Evolutionary conservation across 2,329 filamentous ascomycete species (phyloP), one percentile per base, ranked within the genome.

Genomic region (Myriosclerotinia curreyana): DNA sequence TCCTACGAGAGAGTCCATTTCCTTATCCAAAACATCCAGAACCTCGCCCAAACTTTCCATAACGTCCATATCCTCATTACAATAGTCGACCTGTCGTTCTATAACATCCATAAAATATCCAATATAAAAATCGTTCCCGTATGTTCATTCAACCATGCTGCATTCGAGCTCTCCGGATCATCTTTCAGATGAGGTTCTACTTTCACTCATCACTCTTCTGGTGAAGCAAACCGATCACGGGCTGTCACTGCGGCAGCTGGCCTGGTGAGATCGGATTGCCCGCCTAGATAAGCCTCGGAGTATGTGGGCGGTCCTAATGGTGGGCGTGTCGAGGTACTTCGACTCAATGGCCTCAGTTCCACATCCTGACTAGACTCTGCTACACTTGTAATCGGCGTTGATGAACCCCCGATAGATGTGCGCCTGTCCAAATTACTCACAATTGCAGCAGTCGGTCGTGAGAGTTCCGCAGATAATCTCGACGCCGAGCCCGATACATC

Each of bases 291-390:
- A n/a, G 62, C 50, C 50, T 73, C 69, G 62, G 69, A 50, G 62
- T 74, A 74, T 31, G 63, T 64, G 5, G 72, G 72, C 9, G 71
- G 71, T 56, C 52, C 50, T 11, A 63, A 20, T 2, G 60, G 60
- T 40, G 52, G 60, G 36, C 60, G 31, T n/a, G 31, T 22, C 20
- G 52, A 48, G 28, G 22, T 28, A 17, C 34, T 50, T 46, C 44
- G 36, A 64, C 38, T 60, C 53, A 71, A 48, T 14, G 53, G 44
- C 48, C 60, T 53, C 42, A 70, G 42, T 49, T 69, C 71, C 31
- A 68, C 64, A 22, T 50, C 60, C 53, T 64, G 51, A 63, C 20
- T 31, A n/a, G 28, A 38, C 38, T 36, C 17, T 22, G 20, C 38
- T 49, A n/a, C 15, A 28, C 62, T 38, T 44, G 66, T 42, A 5